These are phyloP conservation scores for Solanum piurae DNA, from an alignment of 257 asterid genomes.

Conservation along the genomic window DNA sequence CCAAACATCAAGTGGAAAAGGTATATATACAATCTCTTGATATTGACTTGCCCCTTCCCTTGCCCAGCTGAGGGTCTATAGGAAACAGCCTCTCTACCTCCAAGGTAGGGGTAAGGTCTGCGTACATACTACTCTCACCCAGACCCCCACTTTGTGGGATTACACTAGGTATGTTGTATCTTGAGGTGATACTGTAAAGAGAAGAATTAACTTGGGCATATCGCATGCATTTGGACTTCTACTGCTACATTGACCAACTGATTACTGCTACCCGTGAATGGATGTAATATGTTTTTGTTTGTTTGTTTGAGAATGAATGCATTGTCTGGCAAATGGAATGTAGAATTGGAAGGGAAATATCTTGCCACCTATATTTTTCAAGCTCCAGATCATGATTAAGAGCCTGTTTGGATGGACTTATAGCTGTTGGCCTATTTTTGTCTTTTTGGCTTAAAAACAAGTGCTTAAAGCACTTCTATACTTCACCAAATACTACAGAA, in stretches of 20 bases:
- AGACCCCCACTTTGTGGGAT: not conserved
- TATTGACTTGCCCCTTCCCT: not conserved
- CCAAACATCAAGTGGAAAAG: conserved; percentile 26
- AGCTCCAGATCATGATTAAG: not conserved
- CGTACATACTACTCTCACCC: not conserved
- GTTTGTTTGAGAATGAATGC: not conserved
- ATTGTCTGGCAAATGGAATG: not conserved
- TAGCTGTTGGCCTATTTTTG: not conserved
- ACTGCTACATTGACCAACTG: not conserved
- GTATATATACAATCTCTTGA: conserved; percentile 24
- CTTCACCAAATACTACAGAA: not conserved
- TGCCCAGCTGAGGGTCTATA: not conserved
- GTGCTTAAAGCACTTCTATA: not conserved
- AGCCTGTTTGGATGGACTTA: no score
- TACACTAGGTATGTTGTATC: not conserved
- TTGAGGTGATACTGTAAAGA: not conserved
- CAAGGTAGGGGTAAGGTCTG: not conserved
- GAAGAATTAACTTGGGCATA: not conserved
- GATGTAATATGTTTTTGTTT: not conserved
- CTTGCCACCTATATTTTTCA: not conserved
- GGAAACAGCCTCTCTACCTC: not conserved
- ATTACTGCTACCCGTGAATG: not conserved
- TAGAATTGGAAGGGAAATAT: not conserved
- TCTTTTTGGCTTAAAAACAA: not conserved
- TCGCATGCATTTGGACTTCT: not conserved